Evolutionary conservation across 352 stramenopile species (phyloP), one percentile per base, ranked within the genome.

Genomic region (Nothophytophthora sp.): DNA sequence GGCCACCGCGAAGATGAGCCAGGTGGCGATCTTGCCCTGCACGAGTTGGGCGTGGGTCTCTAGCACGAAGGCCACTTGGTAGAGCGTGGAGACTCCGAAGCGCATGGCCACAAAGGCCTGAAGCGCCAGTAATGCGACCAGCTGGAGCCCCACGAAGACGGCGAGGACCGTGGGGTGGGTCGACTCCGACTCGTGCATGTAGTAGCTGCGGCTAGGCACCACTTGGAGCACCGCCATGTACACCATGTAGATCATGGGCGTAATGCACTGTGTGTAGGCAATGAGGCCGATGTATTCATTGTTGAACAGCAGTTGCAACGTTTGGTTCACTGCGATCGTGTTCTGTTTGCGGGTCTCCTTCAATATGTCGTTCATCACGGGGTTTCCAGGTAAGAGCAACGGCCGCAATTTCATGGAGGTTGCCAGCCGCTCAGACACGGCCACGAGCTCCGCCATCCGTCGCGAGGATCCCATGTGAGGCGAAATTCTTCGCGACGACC

Each of bases 51-150:
- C 56, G 23, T 86, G 69, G 0, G 59, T 73, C 41, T 86, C 66
- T 6, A 81, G 47, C 32, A 86, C 74, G 39, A 86, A 86, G 24
- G 55, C 62, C 27, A 82, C 43, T 50, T 78, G 69, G 22, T 74
- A 72, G 7, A 85, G 22, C 4, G 61, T 50, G 1, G 64, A 52
- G 40, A 73, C 45, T 3, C 58, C 59, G 35, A 73, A 73, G 1
- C 53, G 48, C 32, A 37, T 40, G 1, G 50, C 55, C 8, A 73
- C 49, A 39, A 73, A 61, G 9, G 70, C 1, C 41, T 70, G 55
- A 7, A 73, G 44, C 1, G 24, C 50, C 0, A 73, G 18, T n/a
- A 73, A 63, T 49, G 70, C 48, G 4, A 13, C n/a, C 0, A 49
- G 51, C 34, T 73, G 50, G 10, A 69, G 50, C 0, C 19, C 39